phyloP scores from a whole-genome alignment of 805 yeast species.

The Ogataea ganodermae region DNA sequence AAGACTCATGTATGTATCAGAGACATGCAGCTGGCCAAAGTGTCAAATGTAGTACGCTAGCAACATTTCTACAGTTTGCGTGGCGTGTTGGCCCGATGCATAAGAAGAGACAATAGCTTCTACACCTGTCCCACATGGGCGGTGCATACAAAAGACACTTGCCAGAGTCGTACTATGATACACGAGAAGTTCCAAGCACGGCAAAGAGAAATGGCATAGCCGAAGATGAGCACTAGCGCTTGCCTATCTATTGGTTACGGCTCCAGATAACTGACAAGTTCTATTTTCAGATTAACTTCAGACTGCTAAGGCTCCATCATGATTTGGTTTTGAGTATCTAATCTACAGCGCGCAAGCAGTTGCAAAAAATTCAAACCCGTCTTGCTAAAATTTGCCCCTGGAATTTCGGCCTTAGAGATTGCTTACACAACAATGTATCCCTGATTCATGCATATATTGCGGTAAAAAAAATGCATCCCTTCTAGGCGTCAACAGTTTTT shows the following conservation, averaged over 20 bases:
- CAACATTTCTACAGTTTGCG: background rate
- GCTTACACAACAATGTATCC: background rate
- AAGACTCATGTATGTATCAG: background rate
- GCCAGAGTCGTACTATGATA: too few species aligned
- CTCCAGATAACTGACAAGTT: too few species aligned
- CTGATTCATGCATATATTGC: background rate
- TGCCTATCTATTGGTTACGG: too few species aligned
- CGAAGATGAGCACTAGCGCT: too few species aligned
- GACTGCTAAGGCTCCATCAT: too few species aligned
- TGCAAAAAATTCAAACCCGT: too few species aligned
- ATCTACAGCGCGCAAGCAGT: too few species aligned
- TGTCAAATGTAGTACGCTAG: background rate
- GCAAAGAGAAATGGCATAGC: too few species aligned
- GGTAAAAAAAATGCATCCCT: background rate
- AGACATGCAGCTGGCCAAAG: background rate
- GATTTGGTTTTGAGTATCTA: too few species aligned
- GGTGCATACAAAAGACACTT: slow-evolving; percentile 1
- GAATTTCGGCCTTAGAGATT: background rate
- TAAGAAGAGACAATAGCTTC: background rate
- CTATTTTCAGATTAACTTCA: too few species aligned
- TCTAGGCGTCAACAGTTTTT: slow-evolving; percentile 2
- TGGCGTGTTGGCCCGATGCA: background rate
- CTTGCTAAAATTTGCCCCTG: too few species aligned
- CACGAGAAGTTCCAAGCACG: too few species aligned
- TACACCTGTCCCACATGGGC: slow-evolving; percentile 1